These are phyloP conservation scores for Lentithecium fluviatile DNA, from an alignment of 495 filamentous ascomycete species.

Conservation along the genomic window DNA sequence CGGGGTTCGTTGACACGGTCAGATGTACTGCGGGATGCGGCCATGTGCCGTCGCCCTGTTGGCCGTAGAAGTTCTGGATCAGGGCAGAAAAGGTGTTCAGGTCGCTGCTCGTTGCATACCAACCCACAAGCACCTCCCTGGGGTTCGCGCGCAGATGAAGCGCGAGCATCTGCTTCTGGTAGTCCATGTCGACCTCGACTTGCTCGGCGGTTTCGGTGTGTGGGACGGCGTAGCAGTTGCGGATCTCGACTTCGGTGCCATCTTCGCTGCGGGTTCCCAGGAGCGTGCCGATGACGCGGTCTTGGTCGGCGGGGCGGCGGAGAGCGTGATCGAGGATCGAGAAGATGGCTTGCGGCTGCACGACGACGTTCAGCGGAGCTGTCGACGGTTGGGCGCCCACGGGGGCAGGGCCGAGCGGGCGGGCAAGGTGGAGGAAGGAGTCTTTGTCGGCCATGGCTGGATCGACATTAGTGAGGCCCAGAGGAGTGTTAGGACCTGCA, in stretches of 20 bases:
- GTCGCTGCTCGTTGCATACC: constrained; percentile 95
- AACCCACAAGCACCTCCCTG: constrained; percentile 89
- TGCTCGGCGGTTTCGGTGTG: constrained; percentile 98
- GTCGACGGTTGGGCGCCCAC: constrained; percentile 78
- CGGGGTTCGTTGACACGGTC: constrained; percentile 84
- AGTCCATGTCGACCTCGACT: constrained; percentile 99
- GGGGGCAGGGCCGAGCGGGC: constrained; percentile 78
- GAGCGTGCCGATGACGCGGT: constrained; percentile 92
- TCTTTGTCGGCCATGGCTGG: constrained; percentile 76
- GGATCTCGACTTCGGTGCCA: constrained; percentile 91
- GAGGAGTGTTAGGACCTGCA: too few relatives aligned
- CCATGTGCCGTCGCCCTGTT: constrained; percentile 92
- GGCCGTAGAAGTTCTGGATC: constrained; percentile 99
- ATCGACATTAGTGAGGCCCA: too few relatives aligned
- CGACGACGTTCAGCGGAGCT: constrained; percentile 84
- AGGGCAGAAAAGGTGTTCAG: constrained; percentile 97
- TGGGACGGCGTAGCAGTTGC: constrained; percentile 93
- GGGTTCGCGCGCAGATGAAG: constrained; percentile 92
- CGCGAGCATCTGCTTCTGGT: constrained; percentile 97
- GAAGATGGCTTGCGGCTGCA: constrained; percentile 97
- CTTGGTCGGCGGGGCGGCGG: constrained; percentile 82
- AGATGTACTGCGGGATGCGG: constrained; percentile 95
- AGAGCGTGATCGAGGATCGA: constrained; percentile 96
- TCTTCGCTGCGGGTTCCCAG: constrained; percentile 91
- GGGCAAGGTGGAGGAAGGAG: constrained; percentile 89